Evolutionary conservation across 2,329 filamentous ascomycete genomes (phyloP).

Genomic region (Neofusicoccum ribis): DNA sequence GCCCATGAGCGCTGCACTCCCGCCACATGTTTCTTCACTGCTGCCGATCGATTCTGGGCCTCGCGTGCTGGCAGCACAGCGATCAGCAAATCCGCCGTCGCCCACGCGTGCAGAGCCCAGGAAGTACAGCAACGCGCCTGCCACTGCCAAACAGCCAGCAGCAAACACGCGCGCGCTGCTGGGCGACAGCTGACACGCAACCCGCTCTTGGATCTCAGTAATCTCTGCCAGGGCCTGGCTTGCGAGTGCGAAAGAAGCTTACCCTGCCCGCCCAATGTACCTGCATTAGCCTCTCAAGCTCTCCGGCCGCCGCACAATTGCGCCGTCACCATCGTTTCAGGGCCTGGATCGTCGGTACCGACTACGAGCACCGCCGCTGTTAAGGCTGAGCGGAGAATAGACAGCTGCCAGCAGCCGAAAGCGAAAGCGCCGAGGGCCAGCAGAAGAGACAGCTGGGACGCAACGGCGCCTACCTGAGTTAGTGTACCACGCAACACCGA

Average conservation of each 20-base stretch:
- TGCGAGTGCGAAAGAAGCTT: not conserved
- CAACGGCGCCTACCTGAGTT: not conserved
- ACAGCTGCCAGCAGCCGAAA: not conserved
- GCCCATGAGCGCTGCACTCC: not conserved
- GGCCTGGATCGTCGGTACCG: not conserved
- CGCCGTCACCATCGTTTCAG: conserved; percentile 9
- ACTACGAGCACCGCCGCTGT: not conserved
- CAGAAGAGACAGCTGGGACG: not conserved
- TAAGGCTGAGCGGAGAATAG: not conserved
- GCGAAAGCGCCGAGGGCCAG: not conserved
- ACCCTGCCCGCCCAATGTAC: not conserved
- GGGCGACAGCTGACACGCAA: not conserved
- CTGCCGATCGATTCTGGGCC: not conserved
- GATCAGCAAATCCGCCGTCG: not conserved
- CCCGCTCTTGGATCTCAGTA: not conserved
- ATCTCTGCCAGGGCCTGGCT: not conserved
- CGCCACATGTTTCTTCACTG: not conserved
- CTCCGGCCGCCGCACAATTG: not conserved
- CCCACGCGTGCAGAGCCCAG: too few species aligned
- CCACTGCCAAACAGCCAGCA: not conserved
- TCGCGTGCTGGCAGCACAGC: not conserved
- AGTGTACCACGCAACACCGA: not conserved
- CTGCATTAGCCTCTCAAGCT: conserved; percentile 2
- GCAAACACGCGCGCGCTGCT: not conserved
- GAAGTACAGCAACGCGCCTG: too few species aligned